These are phyloP conservation scores for Geranium rotundifolium DNA, from an alignment of 345 rosid genomes.

Conservation along the genomic window DNA sequence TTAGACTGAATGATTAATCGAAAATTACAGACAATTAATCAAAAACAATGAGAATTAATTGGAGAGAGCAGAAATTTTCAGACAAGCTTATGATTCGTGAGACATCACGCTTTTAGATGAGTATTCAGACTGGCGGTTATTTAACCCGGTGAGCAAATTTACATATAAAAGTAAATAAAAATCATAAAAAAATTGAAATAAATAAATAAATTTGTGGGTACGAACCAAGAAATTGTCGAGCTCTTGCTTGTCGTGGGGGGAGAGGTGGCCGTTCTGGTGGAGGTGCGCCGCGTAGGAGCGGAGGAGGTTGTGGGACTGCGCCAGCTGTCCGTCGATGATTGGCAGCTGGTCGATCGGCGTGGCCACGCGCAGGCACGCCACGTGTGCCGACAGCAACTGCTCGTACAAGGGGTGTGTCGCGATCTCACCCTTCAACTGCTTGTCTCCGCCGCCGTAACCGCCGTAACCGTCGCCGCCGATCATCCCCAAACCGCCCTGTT, in stretches of 20 bases:
- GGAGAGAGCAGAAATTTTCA: no score
- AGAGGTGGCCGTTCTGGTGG: constrained; percentile 26
- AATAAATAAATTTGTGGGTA: constrained; percentile 1
- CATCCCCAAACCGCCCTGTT: constrained; percentile 50
- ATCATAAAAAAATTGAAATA: not conserved
- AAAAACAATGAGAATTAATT: no score
- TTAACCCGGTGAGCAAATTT: no score
- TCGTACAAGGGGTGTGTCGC: constrained; percentile 79
- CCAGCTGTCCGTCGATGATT: constrained; percentile 79
- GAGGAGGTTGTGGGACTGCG: constrained; percentile 71
- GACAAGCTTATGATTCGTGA: no score
- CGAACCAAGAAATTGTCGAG: constrained; percentile 84
- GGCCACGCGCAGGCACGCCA: constrained; percentile 81
- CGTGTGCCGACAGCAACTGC: constrained; percentile 75
- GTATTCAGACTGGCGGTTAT: no score
- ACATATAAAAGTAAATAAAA: not conserved
- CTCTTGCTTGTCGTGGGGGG: constrained; percentile 78
- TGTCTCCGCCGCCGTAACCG: constrained; percentile 28
- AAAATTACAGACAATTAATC: no score
- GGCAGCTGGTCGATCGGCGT: constrained; percentile 97
- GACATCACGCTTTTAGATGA: no score
- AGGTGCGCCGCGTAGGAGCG: constrained; percentile 69
- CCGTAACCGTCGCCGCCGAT: constrained; percentile 39
- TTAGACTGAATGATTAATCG: no score
- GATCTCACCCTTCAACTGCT: constrained; percentile 75